Evolutionary conservation across 2,329 filamentous ascomycete genomes (phyloP).

Genomic region (Lithohypha guttulata): DNA sequence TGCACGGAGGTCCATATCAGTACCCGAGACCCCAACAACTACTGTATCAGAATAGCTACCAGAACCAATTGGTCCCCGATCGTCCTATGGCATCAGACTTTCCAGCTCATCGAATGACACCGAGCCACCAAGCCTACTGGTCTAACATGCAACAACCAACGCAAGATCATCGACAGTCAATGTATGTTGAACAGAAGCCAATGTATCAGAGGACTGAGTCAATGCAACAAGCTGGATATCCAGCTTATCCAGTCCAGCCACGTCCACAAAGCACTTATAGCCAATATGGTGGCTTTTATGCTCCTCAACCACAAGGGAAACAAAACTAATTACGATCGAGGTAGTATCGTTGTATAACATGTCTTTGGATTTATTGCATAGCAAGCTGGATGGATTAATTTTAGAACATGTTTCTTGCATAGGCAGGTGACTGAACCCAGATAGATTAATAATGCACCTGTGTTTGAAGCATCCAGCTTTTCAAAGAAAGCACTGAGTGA

Average conservation of each 20-base stretch:
- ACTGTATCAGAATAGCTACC: not conserved
- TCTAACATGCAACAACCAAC: not conserved
- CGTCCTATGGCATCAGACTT: not conserved
- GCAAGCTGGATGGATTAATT: not conserved
- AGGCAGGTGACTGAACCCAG: no score
- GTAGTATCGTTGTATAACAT: not conserved
- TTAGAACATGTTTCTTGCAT: no score
- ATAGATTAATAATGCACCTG: no score
- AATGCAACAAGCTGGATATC: not conserved
- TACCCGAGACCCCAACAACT: not conserved
- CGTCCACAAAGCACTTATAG: conserved; percentile 1
- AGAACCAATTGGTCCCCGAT: not conserved
- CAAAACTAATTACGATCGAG: not conserved
- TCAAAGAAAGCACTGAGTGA: no score
- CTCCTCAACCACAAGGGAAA: not conserved
- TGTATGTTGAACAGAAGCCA: not conserved
- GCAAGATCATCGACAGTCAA: not conserved
- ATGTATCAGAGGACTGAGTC: not conserved
- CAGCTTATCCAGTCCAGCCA: not conserved
- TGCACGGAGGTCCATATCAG: conserved; percentile 5
- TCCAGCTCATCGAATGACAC: not conserved
- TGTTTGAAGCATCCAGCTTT: no score
- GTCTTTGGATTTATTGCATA: not conserved
- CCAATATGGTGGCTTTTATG: conserved; percentile 6
- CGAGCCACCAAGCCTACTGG: not conserved